Base-by-base conservation (phyloP, 768 basidiomycete species). In the Naganishia vishniacii region DNA sequence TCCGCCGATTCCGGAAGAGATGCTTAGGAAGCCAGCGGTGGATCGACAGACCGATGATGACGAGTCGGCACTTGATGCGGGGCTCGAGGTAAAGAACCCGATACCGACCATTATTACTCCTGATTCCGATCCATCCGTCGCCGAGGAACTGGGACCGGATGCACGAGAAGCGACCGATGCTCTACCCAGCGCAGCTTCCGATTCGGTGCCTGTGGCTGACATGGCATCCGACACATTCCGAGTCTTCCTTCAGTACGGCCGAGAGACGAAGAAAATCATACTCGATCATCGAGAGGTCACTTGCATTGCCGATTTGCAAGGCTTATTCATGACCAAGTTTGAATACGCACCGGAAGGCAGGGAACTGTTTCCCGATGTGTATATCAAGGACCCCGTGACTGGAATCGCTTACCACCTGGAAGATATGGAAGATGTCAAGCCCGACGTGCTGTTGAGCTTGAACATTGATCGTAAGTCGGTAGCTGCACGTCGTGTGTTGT, bases 391-490 rank as follows among this genome's bases (percentile, higher is more conserved):
- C 79, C 88, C 88, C 3, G 84, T 85, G 44, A 91, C 89, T 65
- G 91, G 91, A 13, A 89, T 97, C 53, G 88, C 91, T 73, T 99
- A 94, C 73, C 93, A 97, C 78, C 80, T 98, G 62, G 94, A 99
- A 75, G 91, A 97, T 74, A 84, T 91, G 62, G 88, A 89, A 18
- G 94, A 99, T 73, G 84, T 99, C 32, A 86, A 86, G 77, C 87
- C 91, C 62, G 91, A 86, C 67, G 89, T 88, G 73, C 76, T 97
- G 20, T 79, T 99, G 51, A 93, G 89, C 48, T 80, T 99, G 49
- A 95, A 97, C 70, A 92, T 99, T 65, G 94, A 98, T 82, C 89
- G 94, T 97, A 78, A 78, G 93, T 85, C n/a, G n/a, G n/a, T n/a
- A n/a, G n/a, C n/a, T n/a, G n/a, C n/a, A n/a, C n/a, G 12, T 20